These are phyloP conservation scores for Neopestalotiopsis sp. DNA, from an alignment of 2,329 filamentous ascomycete genomes.

Conservation along the genomic window DNA sequence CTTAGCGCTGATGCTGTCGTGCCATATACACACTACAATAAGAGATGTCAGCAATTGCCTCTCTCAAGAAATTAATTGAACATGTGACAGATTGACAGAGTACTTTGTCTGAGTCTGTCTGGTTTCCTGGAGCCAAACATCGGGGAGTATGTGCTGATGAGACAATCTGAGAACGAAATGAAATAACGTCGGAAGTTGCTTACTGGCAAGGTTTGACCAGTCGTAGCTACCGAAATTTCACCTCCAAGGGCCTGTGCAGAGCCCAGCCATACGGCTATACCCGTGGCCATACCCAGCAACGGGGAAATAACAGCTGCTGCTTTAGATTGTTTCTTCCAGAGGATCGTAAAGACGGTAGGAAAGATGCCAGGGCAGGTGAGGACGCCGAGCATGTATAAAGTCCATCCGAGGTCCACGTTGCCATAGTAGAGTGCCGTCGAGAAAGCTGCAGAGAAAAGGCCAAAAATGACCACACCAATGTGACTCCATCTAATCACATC, in stretches of 20 bases:
- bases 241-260: slow-evolving; percentile 13
- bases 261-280: slow-evolving; percentile 16
- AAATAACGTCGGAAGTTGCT: too few relatives aligned
- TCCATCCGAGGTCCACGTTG: slow-evolving; percentile 54
- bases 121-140: too few relatives aligned
- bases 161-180: too few relatives aligned
- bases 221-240: slow-evolving; percentile 11
- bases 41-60: too few relatives aligned
- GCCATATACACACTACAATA: slow-evolving; percentile 5
- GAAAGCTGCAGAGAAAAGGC: slow-evolving; percentile 17
- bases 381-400: slow-evolving; percentile 16
- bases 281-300: slow-evolving; percentile 13
- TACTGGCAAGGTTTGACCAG: slow-evolving; percentile 8
- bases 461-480: slow-evolving; percentile 15
- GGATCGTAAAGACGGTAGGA: slow-evolving; percentile 17
- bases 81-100: too few relatives aligned
- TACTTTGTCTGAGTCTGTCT: too few relatives aligned
- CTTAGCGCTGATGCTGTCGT: slow-evolving; percentile 14
- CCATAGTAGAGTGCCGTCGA: slow-evolving; percentile 57
- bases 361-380: slow-evolving; percentile 15
- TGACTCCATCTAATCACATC: slow-evolving; percentile 18
- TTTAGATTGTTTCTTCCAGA: slow-evolving; percentile 19
- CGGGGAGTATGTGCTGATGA: too few relatives aligned
- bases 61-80: too few relatives aligned
- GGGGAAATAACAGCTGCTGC: slow-evolving; percentile 42